A percentile compares a stretch with the other conserved stretches of the same genome.
Evolutionary conservation across 2,329 filamentous ascomycete genomes (phyloP).

Genomic region (Passalora sequoiae): DNA sequence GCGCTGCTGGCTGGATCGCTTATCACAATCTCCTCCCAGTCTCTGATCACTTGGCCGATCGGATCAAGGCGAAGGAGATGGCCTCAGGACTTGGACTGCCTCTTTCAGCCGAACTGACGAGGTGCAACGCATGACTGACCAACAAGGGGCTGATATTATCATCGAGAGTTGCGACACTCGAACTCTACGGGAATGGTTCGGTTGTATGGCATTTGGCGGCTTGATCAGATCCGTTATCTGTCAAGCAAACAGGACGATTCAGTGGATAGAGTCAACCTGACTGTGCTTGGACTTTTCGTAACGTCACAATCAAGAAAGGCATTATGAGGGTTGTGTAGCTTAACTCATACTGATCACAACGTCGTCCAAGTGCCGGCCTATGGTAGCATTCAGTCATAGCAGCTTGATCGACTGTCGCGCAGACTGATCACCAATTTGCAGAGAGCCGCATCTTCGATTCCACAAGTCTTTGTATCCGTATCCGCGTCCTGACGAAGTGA

Average conservation of each 20-base stretch:
- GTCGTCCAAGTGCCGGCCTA: no score
- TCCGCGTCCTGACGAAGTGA: no score
- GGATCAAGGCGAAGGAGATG: constrained; percentile 50
- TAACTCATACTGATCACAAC: no score
- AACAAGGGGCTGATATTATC: constrained; percentile 45
- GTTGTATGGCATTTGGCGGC: constrained; percentile 40
- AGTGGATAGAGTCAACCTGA: constrained; percentile 55
- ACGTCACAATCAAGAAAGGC: constrained; percentile 52
- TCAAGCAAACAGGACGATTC: constrained; percentile 52
- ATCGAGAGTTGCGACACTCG: constrained; percentile 50
- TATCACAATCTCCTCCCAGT: constrained; percentile 57
- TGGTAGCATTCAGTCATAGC: no score
- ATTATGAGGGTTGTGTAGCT: no score
- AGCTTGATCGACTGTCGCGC: no score
- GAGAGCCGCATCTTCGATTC: no score
- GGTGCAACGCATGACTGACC: constrained; percentile 52
- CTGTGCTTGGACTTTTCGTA: constrained; percentile 50
- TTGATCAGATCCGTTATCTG: constrained; percentile 41
- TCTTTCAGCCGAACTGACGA: constrained; percentile 52
- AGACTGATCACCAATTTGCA: no score
- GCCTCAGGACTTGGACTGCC: constrained; percentile 57
- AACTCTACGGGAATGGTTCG: constrained; percentile 45
- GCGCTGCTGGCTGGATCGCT: no score
- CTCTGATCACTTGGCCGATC: constrained; percentile 53
- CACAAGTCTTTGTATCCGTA: no score